Base-by-base conservation (phyloP, 1,284 basidiomycete genomes). In the Dichomitus squalens region DNA sequence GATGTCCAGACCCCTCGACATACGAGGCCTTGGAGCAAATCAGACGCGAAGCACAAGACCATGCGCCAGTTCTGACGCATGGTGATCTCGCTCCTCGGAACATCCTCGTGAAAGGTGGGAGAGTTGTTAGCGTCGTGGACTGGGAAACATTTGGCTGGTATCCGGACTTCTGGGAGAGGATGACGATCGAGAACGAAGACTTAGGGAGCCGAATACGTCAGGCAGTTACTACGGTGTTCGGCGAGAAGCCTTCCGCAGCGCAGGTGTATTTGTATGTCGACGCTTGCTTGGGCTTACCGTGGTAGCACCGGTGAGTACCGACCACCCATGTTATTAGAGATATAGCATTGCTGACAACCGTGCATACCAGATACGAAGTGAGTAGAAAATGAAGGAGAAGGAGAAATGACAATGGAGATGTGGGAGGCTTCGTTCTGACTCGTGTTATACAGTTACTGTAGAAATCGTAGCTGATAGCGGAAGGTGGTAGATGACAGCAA, bases 61-160 rank as follows among this genome's bases (percentile, higher is more conserved):
- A 31, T 27, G 34, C 23, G 18, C 33, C 48, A 2, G 35, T 49
- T 4, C 12, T 49, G 14, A 38, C 35, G 20, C 48, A 49, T 12
- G 48, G 21, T 5, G 48, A 52, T n/a, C 27, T 52, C 5, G 38
- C 39, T 1, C 38, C 38, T 3, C 31, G 53, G 1, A 63, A 66
- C 38, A 55, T 66, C 29, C 43, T 66, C n/a, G 50, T 63, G n/a
- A 47, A 58, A 21, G 53, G 56, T 34, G 60, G 55, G 7, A 9
- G 49, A 5, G 27, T 64, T 21, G 52, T 50, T 14, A 58, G 41
- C 1, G 48, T 66, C 20, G n/a, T 66, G 16, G 64, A 65, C 34
- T 66, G 65, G 65, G 64, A 65, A 23, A 55, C 41, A 12, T 54
- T 57, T 8, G 65, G 64, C 8, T 66, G 64, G 59, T 62, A 61